Conservation (phyloP, 208 protist genomes). For the Trichomonas tenax region DNA sequence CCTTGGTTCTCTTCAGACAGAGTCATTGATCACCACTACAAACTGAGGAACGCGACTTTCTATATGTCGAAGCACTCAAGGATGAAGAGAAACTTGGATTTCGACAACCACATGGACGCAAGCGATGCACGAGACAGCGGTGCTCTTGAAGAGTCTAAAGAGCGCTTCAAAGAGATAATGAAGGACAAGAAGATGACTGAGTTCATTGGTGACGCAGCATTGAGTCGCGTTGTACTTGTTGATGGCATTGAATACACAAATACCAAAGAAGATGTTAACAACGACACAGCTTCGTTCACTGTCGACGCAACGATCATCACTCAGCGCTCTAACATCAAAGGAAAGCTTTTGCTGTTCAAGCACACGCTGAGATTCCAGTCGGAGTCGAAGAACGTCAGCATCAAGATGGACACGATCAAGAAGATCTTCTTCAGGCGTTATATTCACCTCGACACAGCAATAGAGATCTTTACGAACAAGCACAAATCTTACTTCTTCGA, state of each 20-base stretch:
- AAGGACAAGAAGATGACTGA: neutral
- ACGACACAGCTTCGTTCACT: neutral
- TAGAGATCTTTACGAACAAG: neutral
- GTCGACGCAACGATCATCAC: neutral
- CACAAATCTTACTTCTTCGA: neutral
- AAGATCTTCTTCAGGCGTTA: neutral
- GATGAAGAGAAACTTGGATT: neutral
- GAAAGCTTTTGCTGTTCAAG: neutral
- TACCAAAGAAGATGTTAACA: neutral
- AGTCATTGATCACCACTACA: neutral
- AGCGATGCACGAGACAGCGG: neutral
- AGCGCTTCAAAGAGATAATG: neutral
- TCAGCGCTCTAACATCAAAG: neutral
- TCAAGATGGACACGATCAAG: neutral
- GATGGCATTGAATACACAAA: neutral
- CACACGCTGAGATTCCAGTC: neutral
- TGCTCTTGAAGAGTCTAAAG: neutral
- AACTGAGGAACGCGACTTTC: neutral
- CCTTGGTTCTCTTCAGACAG: neutral
- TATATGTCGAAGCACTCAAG: neutral
- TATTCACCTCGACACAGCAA: neutral
- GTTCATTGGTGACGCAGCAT: neutral
- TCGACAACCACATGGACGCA: neutral
- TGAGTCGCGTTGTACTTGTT: neutral
- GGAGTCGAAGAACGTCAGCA: neutral